A percentile compares a stretch with the other conserved stretches of the same genome.
Evolutionary conservation across 2,329 filamentous ascomycete genomes (phyloP).

Genomic region (Phialocephala subalpina): DNA sequence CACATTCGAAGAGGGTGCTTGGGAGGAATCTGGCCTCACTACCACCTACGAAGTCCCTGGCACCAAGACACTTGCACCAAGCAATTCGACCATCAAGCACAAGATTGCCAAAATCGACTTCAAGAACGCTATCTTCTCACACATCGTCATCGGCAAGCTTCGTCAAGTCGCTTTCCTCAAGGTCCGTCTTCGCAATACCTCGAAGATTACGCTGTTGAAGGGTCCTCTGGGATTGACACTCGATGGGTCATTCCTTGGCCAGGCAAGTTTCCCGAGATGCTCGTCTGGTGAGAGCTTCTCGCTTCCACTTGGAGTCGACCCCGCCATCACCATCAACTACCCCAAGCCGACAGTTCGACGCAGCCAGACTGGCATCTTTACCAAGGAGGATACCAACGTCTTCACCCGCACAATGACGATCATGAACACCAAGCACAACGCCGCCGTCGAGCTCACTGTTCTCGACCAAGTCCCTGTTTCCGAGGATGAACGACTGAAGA

Average conservation of each 20-base stretch:
- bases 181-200: conserved; percentile 62
- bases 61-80: conserved; percentile 62
- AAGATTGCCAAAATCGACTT: conserved; percentile 65
- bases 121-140: conserved; percentile 58
- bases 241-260: conserved; percentile 69
- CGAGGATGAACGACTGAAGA: conserved; percentile 63
- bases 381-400: conserved; percentile 58
- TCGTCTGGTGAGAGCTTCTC: conserved; percentile 61
- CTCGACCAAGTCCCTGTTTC: conserved; percentile 69
- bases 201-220: conserved; percentile 61
- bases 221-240: conserved; percentile 66
- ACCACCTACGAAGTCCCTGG: conserved; percentile 66
- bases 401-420: conserved; percentile 59
- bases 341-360: conserved; percentile 62
- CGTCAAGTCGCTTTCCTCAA: conserved; percentile 66
- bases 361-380: conserved; percentile 59
- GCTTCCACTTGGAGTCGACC: conserved; percentile 66
- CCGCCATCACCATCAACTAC: conserved; percentile 62
- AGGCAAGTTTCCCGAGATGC: conserved; percentile 61
- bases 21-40: conserved; percentile 67
- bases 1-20: conserved; percentile 59
- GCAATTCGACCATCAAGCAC: conserved; percentile 61
- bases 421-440: conserved; percentile 56
- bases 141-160: conserved; percentile 68
- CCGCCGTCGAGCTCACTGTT: conserved; percentile 56